A percentile compares a stretch with the other conserved stretches of the same genome.
Conservation (phyloP, 2,329 filamentous ascomycete species). For the Trichoderma citrinoviride region DNA sequence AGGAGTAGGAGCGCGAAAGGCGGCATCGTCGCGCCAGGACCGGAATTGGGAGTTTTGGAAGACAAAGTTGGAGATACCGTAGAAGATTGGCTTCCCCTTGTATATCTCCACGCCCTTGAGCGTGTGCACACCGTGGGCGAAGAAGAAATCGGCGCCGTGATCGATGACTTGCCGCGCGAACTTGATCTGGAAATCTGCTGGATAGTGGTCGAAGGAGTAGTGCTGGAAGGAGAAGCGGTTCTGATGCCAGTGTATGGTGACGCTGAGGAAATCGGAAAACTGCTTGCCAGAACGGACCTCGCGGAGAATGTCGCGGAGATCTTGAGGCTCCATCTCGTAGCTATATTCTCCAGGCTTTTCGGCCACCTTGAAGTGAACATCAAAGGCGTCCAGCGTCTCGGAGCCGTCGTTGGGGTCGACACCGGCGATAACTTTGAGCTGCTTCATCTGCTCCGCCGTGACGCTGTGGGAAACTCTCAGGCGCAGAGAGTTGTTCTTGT, state of each 20-base stretch:
- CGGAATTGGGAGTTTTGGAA: constrained; percentile 13
- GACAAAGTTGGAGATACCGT: constrained; percentile 15
- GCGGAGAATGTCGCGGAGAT: constrained; percentile 8
- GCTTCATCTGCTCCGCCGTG: neutral
- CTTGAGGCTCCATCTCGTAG: constrained; percentile 5
- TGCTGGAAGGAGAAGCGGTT: constrained; percentile 16
- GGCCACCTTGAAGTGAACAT: neutral
- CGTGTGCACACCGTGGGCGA: constrained; percentile 13
- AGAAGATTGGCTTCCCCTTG: constrained; percentile 10
- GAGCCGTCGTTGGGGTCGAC: neutral
- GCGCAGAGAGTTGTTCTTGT: constrained; percentile 9
- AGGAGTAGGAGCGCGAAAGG: neutral
- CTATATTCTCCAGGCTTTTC: neutral
- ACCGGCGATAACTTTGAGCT: neutral
- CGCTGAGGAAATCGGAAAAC: constrained; percentile 8
- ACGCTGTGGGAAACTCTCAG: constrained; percentile 5
- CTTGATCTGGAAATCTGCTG: constrained; percentile 8
- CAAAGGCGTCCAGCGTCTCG: constrained; percentile 4
- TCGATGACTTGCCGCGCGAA: constrained; percentile 9
- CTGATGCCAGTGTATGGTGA: constrained; percentile 16
- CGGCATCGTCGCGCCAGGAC: constrained; percentile 16
- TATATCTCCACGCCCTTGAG: constrained; percentile 16
- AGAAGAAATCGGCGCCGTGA: constrained; percentile 16
- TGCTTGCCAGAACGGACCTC: constrained; percentile 15
- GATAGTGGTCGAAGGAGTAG: constrained; percentile 16